These are phyloP conservation scores for Epichloe scottii DNA, from an alignment of 2,329 filamentous ascomycete genomes.

Conservation along the genomic window DNA sequence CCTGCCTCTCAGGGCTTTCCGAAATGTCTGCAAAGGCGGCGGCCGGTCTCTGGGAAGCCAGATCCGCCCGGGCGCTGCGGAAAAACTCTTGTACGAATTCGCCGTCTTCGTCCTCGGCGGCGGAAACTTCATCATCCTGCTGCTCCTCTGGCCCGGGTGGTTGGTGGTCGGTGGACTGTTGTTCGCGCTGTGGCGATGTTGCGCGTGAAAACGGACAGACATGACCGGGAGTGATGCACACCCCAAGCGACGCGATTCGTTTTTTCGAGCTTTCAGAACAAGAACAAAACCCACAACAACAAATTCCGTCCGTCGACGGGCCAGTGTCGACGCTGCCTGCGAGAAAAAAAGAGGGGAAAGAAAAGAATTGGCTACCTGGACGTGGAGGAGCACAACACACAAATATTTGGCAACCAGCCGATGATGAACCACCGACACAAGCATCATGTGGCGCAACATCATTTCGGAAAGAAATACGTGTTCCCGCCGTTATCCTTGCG, in stretches of 20 bases:
- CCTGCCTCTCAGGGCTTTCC: too few relatives aligned
- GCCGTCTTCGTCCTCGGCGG: slow-evolving; percentile 37
- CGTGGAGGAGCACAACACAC: background rate
- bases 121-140: slow-evolving; percentile 33
- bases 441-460: slow-evolving; percentile 7
- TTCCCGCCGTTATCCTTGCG: slow-evolving; percentile 82
- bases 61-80: slow-evolving; percentile 22
- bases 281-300: too few relatives aligned
- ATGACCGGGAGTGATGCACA: background rate
- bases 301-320: too few relatives aligned
- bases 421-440: background rate
- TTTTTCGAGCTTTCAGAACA: too few relatives aligned
- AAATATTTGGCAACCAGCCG: background rate
- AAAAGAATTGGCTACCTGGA: slow-evolving; percentile 1
- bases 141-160: slow-evolving; percentile 49
- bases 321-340: too few relatives aligned
- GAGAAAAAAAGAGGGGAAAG: background rate
- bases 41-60: slow-evolving; percentile 25
- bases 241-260: too few relatives aligned
- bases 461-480: slow-evolving; percentile 69
- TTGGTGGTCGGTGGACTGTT: slow-evolving; percentile 28
- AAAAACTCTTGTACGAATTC: slow-evolving; percentile 40
- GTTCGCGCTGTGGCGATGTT: slow-evolving; percentile 21
- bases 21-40: slow-evolving; percentile 17
- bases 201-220: slow-evolving; percentile 16